Evolutionary conservation across 148 eudicot genomes (phyloP), one percentile per base, ranked within the genome.

Genomic region (Vaccinium macrocarpon): DNA sequence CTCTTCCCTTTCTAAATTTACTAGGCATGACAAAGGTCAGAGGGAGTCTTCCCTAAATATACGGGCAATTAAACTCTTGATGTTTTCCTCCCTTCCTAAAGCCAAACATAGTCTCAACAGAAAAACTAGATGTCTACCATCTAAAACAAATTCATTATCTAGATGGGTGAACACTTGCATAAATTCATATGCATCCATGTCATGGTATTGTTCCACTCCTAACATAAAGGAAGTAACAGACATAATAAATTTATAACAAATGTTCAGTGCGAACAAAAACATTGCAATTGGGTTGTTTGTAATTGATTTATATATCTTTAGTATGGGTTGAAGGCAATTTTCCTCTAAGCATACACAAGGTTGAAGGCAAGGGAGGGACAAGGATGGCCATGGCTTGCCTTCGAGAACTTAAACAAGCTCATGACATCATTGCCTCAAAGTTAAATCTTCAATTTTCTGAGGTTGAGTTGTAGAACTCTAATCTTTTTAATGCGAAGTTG

Each of bases 361-460:
- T n/a, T n/a, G 29, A 64, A n/a, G 70, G 70, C 70, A 64, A 64
- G 70, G 57, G 57, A 53, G 15, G 57, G 57, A 16, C 57, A 53
- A 53, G 57, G 70, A 27, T 50, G 29, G 19, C 42, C 75, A 71
- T 15, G 48, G 42, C 35, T 6, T 21, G 70, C 29, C 70, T 64
- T 64, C 10, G 18, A 23, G 29, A 64, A 64, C 23, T n/a, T 23
- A 64, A 64, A 64, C 29, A n/a, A 23, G 6, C 23, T 64, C 70
- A 62, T 81, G 61, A 14, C n/a, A 81, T 81, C 53, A 19, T 80
- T 59, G 35, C 46, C 76, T 8, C 57, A 4, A 25, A 81, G 57
- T 81, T 23, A 64, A 29, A 49, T 81, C 21, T 27, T 82, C 32
- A 25, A 50, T 18, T 68, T 66, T 3, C 2, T 12, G 42, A 19